Evolutionary conservation across 495 filamentous ascomycete genomes (phyloP).

Genomic region (Neurospora discreta): DNA sequence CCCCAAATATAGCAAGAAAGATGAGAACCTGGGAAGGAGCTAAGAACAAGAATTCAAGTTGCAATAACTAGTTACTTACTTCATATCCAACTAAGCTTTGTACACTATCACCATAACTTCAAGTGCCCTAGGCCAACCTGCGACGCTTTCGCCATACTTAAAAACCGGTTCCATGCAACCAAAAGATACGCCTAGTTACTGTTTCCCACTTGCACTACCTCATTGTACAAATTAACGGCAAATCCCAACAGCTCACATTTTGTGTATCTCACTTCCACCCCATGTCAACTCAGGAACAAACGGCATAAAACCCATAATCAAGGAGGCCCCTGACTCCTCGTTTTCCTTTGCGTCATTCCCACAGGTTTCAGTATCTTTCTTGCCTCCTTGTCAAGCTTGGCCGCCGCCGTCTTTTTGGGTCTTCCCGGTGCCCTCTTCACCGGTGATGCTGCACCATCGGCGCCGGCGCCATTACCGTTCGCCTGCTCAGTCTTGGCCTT

Average conservation of each 20-base stretch:
- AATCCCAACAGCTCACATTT: background rate
- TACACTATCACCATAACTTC: background rate
- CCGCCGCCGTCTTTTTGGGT: background rate
- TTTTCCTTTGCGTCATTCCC: slow-evolving; percentile 30
- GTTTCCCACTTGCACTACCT: background rate
- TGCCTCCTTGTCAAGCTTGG: background rate
- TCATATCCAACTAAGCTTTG: background rate
- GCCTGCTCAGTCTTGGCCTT: slow-evolving; percentile 23
- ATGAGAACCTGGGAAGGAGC: background rate
- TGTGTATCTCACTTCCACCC: background rate
- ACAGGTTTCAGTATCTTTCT: slow-evolving; percentile 9
- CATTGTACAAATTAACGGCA: background rate
- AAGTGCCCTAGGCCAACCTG: background rate
- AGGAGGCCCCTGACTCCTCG: slow-evolving; percentile 33
- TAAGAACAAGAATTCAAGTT: background rate
- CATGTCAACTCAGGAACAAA: background rate
- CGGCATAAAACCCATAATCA: slow-evolving; percentile 8
- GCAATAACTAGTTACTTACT: background rate
- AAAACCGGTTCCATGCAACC: background rate
- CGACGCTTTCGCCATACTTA: background rate
- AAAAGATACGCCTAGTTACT: background rate
- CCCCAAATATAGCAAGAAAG: background rate
- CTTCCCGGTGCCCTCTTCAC: background rate
- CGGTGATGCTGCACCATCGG: background rate
- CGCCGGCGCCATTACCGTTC: slow-evolving; percentile 1